Percentiles rank a stretch among this genome's conserved stretches.
phyloP scores from a whole-genome alignment of 371 early-diverging fungal genomes.

The Apophysomyces elegans region DNA sequence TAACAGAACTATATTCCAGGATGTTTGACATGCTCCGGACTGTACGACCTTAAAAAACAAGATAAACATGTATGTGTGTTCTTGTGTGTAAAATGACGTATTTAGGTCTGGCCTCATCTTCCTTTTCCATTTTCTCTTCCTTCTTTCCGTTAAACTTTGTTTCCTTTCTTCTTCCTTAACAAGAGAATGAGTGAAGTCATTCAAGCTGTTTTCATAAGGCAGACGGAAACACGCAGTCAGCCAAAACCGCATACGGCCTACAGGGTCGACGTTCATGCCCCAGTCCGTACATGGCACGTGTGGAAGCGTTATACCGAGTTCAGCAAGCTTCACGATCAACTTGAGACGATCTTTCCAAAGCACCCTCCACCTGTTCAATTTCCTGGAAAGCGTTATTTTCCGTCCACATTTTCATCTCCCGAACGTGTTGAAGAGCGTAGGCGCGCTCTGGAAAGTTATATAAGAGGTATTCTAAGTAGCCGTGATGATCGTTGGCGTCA shows the following conservation, averaged over 20 bases:
- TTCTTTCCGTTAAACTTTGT: background rate
- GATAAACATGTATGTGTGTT: background rate
- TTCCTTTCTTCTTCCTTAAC: constrained; percentile 17
- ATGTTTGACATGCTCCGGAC: background rate
- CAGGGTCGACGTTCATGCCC: constrained; percentile 72
- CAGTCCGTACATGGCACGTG: constrained; percentile 83
- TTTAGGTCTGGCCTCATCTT: background rate
- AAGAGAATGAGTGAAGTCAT: constrained; percentile 58
- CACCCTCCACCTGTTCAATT: constrained; percentile 57
- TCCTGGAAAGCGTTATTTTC: constrained; percentile 72
- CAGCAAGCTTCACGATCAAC: constrained; percentile 59
- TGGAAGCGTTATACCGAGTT: constrained; percentile 90
- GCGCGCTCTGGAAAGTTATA: constrained; percentile 76
- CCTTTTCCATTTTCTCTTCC: constrained; percentile 6
- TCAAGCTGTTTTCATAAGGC: constrained; percentile 68
- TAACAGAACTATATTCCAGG: background rate
- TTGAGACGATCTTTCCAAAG: constrained; percentile 58
- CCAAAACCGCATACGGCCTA: constrained; percentile 76
- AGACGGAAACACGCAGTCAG: constrained; percentile 57
- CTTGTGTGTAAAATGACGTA: background rate
- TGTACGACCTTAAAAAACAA: background rate
- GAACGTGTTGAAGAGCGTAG: constrained; percentile 78
- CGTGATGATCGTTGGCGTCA: constrained; percentile 81
- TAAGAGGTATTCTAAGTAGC: constrained; percentile 70
- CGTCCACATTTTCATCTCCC: constrained; percentile 59